phyloP scores from a whole-genome alignment of 306 rosid genomes.

The Morella rubra region DNA sequence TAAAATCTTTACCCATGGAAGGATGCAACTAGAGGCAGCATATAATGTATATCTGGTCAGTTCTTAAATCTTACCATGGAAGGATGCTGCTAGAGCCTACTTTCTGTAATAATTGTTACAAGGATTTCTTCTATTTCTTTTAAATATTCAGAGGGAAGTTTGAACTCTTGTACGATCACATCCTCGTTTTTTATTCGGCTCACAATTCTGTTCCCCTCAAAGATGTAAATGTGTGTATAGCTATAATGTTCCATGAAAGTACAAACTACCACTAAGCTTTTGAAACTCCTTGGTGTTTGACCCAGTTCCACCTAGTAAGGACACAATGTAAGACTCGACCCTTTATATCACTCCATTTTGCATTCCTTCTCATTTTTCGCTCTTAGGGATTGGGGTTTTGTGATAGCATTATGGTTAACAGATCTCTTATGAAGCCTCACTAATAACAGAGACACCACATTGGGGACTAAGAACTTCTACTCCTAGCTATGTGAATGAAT shows the following conservation, averaged over 20 bases:
- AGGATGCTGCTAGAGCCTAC: conserved; percentile 6
- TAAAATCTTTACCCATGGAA: conserved; percentile 4
- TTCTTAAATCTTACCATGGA: conserved; percentile 3
- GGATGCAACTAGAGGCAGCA: conserved; percentile 3
- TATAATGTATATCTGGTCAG: neutral
- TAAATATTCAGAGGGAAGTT: neutral
- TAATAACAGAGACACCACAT: neutral
- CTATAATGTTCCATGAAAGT: too few relatives aligned
- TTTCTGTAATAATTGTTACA: conserved; percentile 3
- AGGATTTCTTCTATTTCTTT: conserved; percentile 8
- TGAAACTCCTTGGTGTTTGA: too few relatives aligned
- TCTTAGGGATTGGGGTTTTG: too few relatives aligned
- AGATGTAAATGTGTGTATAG: neutral
- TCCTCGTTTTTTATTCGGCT: neutral
- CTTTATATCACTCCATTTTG: too few relatives aligned
- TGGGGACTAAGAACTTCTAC: neutral
- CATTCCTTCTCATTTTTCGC: too few relatives aligned
- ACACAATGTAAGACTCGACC: too few relatives aligned
- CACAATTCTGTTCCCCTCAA: neutral
- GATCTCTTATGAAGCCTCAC: neutral
- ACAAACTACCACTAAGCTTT: too few relatives aligned
- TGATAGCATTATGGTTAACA: neutral
- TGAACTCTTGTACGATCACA: neutral
- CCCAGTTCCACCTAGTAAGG: too few relatives aligned
- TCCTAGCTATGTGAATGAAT: neutral